Evolutionary conservation across 148 eudicot species (phyloP).

Genomic region (Linanthus parryae): DNA sequence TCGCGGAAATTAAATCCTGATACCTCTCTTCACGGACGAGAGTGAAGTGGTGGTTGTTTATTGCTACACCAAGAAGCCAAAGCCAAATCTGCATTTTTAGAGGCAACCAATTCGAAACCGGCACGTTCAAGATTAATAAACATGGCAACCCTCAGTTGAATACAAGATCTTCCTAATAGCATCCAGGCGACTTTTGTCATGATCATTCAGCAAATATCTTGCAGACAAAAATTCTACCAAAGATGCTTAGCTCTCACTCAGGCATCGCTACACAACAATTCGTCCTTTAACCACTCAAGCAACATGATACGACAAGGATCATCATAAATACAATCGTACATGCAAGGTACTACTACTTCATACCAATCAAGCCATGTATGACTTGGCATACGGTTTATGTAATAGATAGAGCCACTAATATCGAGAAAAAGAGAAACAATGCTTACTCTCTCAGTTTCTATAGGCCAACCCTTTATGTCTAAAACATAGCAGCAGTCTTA

Average conservation of each 20-base stretch:
- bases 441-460: too few relatives aligned
- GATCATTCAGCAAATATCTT: constrained; percentile 34
- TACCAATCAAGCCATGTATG: too few relatives aligned
- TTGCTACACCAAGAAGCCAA: constrained; percentile 90
- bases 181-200: constrained; percentile 45
- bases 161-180: constrained; percentile 49
- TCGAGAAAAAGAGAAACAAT: too few relatives aligned
- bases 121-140: constrained; percentile 67
- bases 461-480: too few relatives aligned
- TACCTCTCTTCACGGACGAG: constrained; percentile 87
- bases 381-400: too few relatives aligned
- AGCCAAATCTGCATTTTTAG: constrained; percentile 98
- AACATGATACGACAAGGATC: constrained; percentile 6
- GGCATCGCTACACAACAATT: constrained; percentile 6
- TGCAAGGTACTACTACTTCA: too few relatives aligned
- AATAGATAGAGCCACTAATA: too few relatives aligned
- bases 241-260: constrained; percentile 20
- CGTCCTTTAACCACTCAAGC: constrained; percentile 14
- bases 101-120: constrained; percentile 98
- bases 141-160: constrained; percentile 68
- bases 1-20: constrained; percentile 72
- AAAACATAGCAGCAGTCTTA: too few relatives aligned
- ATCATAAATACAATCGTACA: too few relatives aligned
- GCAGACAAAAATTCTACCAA: constrained; percentile 27
- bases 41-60: constrained; percentile 71